These are phyloP conservation scores for Dothistroma pini DNA, from an alignment of 2,329 filamentous ascomycete genomes.

Conservation along the genomic window DNA sequence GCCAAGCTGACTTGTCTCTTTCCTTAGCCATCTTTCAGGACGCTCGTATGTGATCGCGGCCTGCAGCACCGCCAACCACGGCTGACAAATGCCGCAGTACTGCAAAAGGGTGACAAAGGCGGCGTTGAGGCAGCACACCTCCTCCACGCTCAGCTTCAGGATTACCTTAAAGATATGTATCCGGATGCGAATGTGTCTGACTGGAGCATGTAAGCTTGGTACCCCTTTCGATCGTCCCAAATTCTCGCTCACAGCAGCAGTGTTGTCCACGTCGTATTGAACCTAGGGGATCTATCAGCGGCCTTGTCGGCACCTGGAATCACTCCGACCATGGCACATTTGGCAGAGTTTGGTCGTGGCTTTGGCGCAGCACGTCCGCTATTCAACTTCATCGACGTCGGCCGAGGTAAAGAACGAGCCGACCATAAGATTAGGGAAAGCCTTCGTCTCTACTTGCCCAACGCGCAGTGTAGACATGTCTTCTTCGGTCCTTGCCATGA, in stretches of 20 bases:
- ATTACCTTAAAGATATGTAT: constrained; percentile 42
- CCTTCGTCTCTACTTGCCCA: constrained; percentile 45
- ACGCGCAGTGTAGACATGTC: constrained; percentile 44
- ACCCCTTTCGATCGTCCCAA: neutral
- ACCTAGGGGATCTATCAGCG: constrained; percentile 43
- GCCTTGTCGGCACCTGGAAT: constrained; percentile 43
- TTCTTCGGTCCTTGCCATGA: constrained; percentile 49
- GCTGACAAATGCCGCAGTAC: constrained; percentile 14
- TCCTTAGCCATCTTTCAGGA: constrained; percentile 41
- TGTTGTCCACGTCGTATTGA: constrained; percentile 47
- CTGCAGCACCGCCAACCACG: neutral
- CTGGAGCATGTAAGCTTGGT: constrained; percentile 37
- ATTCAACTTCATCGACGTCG: constrained; percentile 48
- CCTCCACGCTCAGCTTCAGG: constrained; percentile 41
- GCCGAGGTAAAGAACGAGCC: constrained; percentile 45
- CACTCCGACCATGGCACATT: constrained; percentile 38
- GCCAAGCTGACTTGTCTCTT: neutral
- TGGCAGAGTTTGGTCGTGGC: constrained; percentile 42
- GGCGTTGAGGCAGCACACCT: constrained; percentile 47
- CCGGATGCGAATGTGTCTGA: constrained; percentile 36
- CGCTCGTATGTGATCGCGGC: constrained; percentile 1
- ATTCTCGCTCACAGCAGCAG: constrained; percentile 5
- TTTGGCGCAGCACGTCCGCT: constrained; percentile 45
- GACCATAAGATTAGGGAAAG: constrained; percentile 48
- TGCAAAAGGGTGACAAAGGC: constrained; percentile 42